Evolutionary conservation across 768 basidiomycete species (phyloP).

Genomic region (Holtermanniella nyarrowii): DNA sequence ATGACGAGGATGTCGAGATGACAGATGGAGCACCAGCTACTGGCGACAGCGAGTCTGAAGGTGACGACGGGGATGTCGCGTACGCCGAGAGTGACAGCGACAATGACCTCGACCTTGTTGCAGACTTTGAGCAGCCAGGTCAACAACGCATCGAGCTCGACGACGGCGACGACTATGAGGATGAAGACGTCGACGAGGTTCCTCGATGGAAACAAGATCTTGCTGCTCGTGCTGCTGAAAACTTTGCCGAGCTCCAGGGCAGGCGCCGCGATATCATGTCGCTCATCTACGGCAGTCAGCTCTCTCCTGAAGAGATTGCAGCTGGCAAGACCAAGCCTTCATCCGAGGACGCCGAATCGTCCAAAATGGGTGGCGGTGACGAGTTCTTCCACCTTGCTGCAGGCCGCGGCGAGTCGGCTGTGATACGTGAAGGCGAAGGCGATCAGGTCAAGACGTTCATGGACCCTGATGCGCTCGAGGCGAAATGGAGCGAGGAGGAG

Average conservation of each 20-base stretch:
- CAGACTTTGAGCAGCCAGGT: constrained; percentile 49
- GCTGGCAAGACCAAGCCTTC: constrained; percentile 41
- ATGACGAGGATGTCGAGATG: constrained; percentile 33
- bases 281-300: constrained; percentile 63
- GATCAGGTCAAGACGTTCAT: constrained; percentile 62
- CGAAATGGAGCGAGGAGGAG: constrained; percentile 73
- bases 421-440: constrained; percentile 19
- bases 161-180: constrained; percentile 42
- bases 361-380: constrained; percentile 44
- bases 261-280: constrained; percentile 67
- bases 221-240: constrained; percentile 46
- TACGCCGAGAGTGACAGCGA: constrained; percentile 37
- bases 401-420: background rate
- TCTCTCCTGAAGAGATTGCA: constrained; percentile 62
- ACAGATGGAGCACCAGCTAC: constrained; percentile 12
- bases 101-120: constrained; percentile 39
- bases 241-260: constrained; percentile 44
- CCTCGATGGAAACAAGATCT: constrained; percentile 71
- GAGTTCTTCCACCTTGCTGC: constrained; percentile 58
- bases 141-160: constrained; percentile 49
- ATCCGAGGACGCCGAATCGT: constrained; percentile 28
- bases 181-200: constrained; percentile 44
- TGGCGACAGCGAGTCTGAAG: constrained; percentile 33
- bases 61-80: constrained; percentile 30
- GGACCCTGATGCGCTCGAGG: constrained; percentile 47